Conservation (phyloP, 495 filamentous ascomycete species). For the Trichoderma orchidacearum region DNA sequence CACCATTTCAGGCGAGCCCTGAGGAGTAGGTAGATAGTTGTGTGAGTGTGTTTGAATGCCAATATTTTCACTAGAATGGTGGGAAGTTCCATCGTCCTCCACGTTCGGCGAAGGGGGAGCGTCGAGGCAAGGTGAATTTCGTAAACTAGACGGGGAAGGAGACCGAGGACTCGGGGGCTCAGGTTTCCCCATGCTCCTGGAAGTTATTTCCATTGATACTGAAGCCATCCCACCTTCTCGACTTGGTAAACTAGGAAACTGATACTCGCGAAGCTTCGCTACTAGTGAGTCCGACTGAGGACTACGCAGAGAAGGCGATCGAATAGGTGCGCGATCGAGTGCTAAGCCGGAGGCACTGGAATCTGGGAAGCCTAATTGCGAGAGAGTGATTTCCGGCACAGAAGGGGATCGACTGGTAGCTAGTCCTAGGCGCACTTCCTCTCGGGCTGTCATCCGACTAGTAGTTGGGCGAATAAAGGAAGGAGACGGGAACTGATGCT, state of each 20-base stretch:
- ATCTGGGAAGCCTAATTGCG: slow-evolving; percentile 24
- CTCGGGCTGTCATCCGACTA: slow-evolving; percentile 29
- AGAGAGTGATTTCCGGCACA: neutral
- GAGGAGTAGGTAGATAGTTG: slow-evolving; percentile 6
- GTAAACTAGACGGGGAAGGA: neutral
- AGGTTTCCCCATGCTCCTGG: neutral
- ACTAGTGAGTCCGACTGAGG: neutral
- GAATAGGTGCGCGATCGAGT: neutral
- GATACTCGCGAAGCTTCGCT: slow-evolving; percentile 4
- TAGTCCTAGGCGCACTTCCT: slow-evolving; percentile 13
- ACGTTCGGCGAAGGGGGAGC: slow-evolving; percentile 9
- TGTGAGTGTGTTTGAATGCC: neutral
- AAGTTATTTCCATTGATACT: neutral
- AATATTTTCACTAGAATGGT: neutral
- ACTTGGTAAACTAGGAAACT: slow-evolving; percentile 2
- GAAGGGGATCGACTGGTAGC: slow-evolving; percentile 1
- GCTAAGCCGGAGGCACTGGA: slow-evolving; percentile 6
- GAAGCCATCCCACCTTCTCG: neutral
- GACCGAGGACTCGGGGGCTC: neutral
- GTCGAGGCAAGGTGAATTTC: neutral
- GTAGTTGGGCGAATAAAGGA: slow-evolving; percentile 34
- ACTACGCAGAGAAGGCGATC: neutral
- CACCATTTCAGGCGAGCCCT: slow-evolving; percentile 10
- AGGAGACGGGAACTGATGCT: slow-evolving; percentile 24
- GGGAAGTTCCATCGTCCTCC: slow-evolving; percentile 4